Percentiles rank a stretch among this genome's conserved stretches.
phyloP scores from a whole-genome alignment of 192 early-diverging fungal species.

The Obelidium mucronatum region DNA sequence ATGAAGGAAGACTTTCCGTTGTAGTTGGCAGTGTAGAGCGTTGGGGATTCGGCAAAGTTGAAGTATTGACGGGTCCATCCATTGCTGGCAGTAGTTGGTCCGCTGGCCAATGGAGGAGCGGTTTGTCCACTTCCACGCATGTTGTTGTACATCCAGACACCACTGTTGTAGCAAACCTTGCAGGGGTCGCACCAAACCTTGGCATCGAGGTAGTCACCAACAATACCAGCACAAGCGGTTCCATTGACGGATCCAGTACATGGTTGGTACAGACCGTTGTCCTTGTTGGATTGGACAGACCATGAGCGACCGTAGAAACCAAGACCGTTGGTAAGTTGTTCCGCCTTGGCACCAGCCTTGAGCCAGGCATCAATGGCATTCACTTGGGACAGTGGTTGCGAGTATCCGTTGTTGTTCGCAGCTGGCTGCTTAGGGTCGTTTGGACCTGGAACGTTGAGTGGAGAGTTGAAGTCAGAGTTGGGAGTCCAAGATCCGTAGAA shows the following conservation, averaged over 20 bases:
- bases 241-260: neutral
- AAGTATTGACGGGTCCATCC: slow-evolving; percentile 70
- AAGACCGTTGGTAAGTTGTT: slow-evolving; percentile 12
- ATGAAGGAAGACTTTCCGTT: slow-evolving; percentile 64
- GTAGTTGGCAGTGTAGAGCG: slow-evolving; percentile 48
- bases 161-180: slow-evolving; percentile 21
- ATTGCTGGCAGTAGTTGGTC: slow-evolving; percentile 46
- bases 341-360: neutral
- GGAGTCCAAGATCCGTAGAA: slow-evolving; percentile 27
- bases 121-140: slow-evolving; percentile 47
- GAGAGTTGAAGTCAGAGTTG: slow-evolving; percentile 31
- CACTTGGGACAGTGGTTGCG: neutral
- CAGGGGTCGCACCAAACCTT: neutral
- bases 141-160: slow-evolving; percentile 70
- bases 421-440: slow-evolving; percentile 14
- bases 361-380: slow-evolving; percentile 6
- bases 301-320: slow-evolving; percentile 26
- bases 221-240: neutral
- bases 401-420: slow-evolving; percentile 20
- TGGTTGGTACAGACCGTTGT: slow-evolving; percentile 19
- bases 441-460: slow-evolving; percentile 9
- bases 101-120: neutral
- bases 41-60: slow-evolving; percentile 56
- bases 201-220: slow-evolving; percentile 28
- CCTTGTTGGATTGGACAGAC: neutral